Percentiles rank a stretch among this genome's conserved stretches.
These are phyloP conservation scores for Plasmodium gaboni DNA, from an alignment of 169 alveolate species.

Conservation along the genomic window DNA sequence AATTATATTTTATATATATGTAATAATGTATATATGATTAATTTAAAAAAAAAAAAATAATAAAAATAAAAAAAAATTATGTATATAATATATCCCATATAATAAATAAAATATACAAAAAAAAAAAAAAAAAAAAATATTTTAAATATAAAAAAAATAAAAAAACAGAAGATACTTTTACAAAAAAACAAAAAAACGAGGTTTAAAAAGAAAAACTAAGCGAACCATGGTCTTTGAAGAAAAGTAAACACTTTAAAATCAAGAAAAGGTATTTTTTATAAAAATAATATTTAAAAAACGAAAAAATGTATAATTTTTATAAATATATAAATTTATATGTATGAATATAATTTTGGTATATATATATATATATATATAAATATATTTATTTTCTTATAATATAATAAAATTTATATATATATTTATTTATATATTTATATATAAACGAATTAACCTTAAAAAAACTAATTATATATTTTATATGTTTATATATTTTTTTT, in stretches of 20 bases:
- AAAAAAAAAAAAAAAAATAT: constrained; percentile 12
- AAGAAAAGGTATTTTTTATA: constrained; percentile 41
- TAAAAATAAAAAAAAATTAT: constrained; percentile 1
- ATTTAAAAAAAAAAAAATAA: constrained; percentile 8
- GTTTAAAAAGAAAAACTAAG: constrained; percentile 21
- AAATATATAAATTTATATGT: constrained; percentile 12
- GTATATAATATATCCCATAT: not conserved
- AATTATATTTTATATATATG: too few species aligned
- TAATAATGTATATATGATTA: constrained; percentile 1
- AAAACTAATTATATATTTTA: too few species aligned
- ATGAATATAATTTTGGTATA: constrained; percentile 1
- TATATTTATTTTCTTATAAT: not conserved
- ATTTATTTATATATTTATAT: too few species aligned
- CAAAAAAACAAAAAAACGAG: not conserved
- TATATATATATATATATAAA: not conserved
- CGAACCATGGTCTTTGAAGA: constrained; percentile 75
- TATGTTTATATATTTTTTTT: too few species aligned
- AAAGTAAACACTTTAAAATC: constrained; percentile 47
- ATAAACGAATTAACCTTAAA: too few species aligned
- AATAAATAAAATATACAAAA: not conserved
- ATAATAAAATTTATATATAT: too few species aligned
- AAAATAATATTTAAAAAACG: not conserved
- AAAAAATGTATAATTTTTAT: not conserved
- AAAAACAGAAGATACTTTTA: not conserved
- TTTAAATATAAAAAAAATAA: not conserved